Percentiles rank a stretch among this genome's conserved stretches.
phyloP scores from a whole-genome alignment of 169 alveolate genomes.

The Plasmodium malariae region DNA sequence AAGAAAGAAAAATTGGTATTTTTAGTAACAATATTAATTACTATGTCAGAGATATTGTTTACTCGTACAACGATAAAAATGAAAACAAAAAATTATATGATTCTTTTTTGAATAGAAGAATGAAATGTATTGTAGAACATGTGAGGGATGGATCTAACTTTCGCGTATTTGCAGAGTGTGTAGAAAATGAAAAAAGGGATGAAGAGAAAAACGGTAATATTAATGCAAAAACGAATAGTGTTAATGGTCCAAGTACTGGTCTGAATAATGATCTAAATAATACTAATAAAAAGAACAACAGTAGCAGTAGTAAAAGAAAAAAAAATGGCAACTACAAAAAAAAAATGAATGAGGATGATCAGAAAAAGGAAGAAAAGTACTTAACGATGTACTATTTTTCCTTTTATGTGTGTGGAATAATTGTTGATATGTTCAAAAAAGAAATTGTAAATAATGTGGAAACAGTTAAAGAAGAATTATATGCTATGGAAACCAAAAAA shows the following conservation, averaged over 20 bases:
- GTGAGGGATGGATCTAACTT: slow-evolving; percentile 68
- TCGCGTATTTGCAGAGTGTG: slow-evolving; percentile 59
- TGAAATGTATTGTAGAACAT: slow-evolving; percentile 63
- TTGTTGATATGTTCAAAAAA: slow-evolving; percentile 74
- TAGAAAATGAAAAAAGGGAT: slow-evolving; percentile 1
- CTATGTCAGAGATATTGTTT: slow-evolving; percentile 48
- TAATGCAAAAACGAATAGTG: neutral
- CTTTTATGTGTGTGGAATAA: slow-evolving; percentile 51
- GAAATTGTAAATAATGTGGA: slow-evolving; percentile 69
- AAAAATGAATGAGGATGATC: neutral
- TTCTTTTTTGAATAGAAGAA: slow-evolving; percentile 16
- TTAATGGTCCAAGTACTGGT: neutral
- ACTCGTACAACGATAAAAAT: slow-evolving; percentile 63
- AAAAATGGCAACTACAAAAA: neutral
- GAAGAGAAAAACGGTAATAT: neutral
- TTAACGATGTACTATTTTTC: slow-evolving; percentile 73
- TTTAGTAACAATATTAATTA: slow-evolving; percentile 55
- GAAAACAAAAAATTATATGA: slow-evolving; percentile 47
- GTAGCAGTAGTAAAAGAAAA: neutral
- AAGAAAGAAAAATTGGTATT: slow-evolving; percentile 52
- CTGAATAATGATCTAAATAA: neutral
- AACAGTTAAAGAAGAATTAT: slow-evolving; percentile 57
- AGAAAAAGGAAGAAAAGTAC: slow-evolving; percentile 15
- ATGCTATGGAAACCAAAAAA: slow-evolving; percentile 68
- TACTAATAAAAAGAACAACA: neutral